phyloP scores from a whole-genome alignment of 129 eudicot genomes.

The Helichrysum umbraculigerum region DNA sequence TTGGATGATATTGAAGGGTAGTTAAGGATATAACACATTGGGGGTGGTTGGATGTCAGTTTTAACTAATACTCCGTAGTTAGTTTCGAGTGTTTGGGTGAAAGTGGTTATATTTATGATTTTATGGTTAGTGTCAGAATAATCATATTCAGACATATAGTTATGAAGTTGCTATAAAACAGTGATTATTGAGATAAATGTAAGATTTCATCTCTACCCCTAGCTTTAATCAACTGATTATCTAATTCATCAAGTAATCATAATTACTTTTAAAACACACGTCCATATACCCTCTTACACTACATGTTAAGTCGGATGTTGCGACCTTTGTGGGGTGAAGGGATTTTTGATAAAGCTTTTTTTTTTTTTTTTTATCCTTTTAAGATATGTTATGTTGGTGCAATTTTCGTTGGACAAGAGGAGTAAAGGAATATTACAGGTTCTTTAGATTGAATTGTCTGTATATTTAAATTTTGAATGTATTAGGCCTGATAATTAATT shows the following conservation, averaged over 20 bases:
- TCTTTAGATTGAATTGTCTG: conserved; percentile 25
- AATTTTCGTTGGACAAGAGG: conserved; percentile 7
- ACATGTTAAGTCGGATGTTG: neutral
- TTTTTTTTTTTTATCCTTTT: neutral
- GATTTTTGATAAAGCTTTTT: neutral
- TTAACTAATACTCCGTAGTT: neutral
- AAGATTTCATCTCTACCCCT: neutral
- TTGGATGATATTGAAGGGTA: neutral
- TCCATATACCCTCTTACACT: neutral
- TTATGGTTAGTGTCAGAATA: neutral
- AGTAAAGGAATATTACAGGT: conserved; percentile 24
- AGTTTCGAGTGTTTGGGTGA: neutral
- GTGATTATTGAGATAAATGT: too few relatives aligned
- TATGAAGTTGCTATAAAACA: too few relatives aligned
- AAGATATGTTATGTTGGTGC: conserved; percentile 1
- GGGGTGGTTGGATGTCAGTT: neutral
- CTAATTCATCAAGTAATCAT: neutral
- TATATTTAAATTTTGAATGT: too few relatives aligned
- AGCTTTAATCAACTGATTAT: neutral
- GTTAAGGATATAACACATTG: neutral
- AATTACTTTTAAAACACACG: neutral
- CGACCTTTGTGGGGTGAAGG: neutral
- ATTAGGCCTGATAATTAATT: conserved; percentile 12
- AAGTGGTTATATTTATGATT: conserved; percentile 2
- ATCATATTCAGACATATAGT: neutral